phyloP scores from a whole-genome alignment of 2,329 filamentous ascomycete genomes.

The Emergomyces pasteurianus region DNA sequence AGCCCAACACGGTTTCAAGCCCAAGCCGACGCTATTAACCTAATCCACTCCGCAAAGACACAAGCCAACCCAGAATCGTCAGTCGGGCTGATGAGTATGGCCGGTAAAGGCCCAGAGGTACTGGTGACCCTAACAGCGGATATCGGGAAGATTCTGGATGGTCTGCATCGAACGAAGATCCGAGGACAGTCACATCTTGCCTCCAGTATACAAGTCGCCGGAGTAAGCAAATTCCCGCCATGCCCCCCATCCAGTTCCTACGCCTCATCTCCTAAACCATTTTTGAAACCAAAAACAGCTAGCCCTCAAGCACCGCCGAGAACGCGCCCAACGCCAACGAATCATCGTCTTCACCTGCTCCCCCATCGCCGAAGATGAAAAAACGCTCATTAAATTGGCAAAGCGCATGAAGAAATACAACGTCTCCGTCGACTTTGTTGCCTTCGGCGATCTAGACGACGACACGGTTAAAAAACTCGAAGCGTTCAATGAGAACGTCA shows the following conservation, averaged over 20 bases:
- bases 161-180: conserved; percentile 88
- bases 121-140: conserved; percentile 93
- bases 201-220: conserved; percentile 89
- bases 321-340: conserved; percentile 90
- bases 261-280: neutral
- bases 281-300: conserved; percentile 44
- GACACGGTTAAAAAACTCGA: conserved; percentile 82
- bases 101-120: conserved; percentile 91
- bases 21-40: conserved; percentile 86
- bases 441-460: conserved; percentile 87
- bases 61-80: conserved; percentile 93
- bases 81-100: conserved; percentile 98
- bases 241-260: neutral
- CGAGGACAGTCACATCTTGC: conserved; percentile 76
- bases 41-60: conserved; percentile 92
- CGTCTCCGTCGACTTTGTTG: conserved; percentile 84
- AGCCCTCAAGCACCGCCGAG: conserved; percentile 93
- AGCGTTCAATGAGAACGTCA: conserved; percentile 87
- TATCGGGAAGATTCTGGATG: conserved; percentile 87
- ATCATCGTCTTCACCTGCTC: conserved; percentile 97
- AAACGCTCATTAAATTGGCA: conserved; percentile 74
- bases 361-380: conserved; percentile 78
- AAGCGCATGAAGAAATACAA: conserved; percentile 99
- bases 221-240: conserved; percentile 47
- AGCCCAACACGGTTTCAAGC: conserved; percentile 91